phyloP scores from a whole-genome alignment of 108 stramenopile genomes.

The Hondaea fermentalgiana region DNA sequence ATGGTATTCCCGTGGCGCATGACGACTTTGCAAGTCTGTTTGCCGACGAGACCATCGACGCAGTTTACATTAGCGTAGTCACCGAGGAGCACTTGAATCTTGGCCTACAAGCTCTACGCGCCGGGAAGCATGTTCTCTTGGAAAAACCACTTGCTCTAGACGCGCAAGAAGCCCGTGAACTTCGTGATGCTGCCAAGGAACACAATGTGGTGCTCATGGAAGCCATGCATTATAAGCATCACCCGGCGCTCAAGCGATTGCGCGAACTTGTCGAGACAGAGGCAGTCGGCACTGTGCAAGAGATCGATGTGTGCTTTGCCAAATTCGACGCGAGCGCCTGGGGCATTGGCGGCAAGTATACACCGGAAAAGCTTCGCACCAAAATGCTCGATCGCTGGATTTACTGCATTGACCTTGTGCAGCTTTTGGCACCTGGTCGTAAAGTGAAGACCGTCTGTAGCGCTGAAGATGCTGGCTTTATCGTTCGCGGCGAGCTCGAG shows the following conservation, averaged over 20 bases:
- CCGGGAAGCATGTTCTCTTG: background rate
- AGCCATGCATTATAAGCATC: background rate
- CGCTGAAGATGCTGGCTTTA: background rate
- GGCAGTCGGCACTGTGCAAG: background rate
- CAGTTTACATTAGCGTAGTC: background rate
- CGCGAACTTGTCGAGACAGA: background rate
- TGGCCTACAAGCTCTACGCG: background rate
- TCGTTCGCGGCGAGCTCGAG: background rate
- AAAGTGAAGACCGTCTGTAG: background rate
- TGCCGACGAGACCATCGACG: background rate
- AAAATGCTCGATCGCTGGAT: background rate
- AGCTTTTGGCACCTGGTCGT: background rate
- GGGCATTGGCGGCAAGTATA: background rate
- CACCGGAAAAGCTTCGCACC: background rate
- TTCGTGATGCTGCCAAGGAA: background rate
- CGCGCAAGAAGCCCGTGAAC: background rate
- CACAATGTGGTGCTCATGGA: background rate
- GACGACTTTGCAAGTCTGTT: background rate
- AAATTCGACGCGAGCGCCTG: background rate
- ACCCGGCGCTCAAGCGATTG: background rate
- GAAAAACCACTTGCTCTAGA: background rate
- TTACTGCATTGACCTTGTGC: background rate
- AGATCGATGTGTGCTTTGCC: background rate
- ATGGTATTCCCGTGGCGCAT: background rate
- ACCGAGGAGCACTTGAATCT: background rate